phyloP scores from a whole-genome alignment of 2,329 filamentous ascomycete species.

The Phoma sp. region DNA sequence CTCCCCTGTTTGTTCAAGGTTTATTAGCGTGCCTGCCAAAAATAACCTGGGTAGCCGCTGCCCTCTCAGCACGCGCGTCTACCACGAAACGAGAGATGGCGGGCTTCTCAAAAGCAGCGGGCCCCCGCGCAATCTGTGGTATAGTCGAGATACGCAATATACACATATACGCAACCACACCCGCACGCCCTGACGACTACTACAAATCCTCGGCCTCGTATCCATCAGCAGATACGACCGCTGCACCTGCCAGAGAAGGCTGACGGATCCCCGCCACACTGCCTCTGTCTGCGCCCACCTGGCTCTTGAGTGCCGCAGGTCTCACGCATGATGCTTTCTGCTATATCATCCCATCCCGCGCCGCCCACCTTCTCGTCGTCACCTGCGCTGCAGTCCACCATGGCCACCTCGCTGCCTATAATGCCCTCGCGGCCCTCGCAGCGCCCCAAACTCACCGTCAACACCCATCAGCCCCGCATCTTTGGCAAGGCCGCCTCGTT shows the following conservation, averaged over 20 bases:
- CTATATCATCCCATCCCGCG: conserved; percentile 45
- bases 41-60: conserved; percentile 13
- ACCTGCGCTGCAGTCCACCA: conserved; percentile 44
- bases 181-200: too few species aligned
- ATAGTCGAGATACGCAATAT: neutral
- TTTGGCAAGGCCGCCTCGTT: conserved; percentile 63
- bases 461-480: conserved; percentile 60
- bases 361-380: conserved; percentile 35
- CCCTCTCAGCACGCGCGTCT: conserved; percentile 13
- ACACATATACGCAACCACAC: neutral
- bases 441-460: conserved; percentile 67
- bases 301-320: conserved; percentile 6
- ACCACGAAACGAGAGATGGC: conserved; percentile 13
- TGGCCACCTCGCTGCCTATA: conserved; percentile 57
- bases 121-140: conserved; percentile 12
- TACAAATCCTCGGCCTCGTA: too few species aligned
- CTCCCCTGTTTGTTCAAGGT: conserved; percentile 7
- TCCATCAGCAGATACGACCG: conserved; percentile 17
- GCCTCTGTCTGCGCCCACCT: conserved; percentile 15
- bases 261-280: conserved; percentile 18
- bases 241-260: conserved; percentile 17
- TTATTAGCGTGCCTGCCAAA: conserved; percentile 13
- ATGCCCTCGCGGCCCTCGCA: conserved; percentile 45
- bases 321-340: conserved; percentile 48
- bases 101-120: conserved; percentile 15